Conservation (phyloP, 164 flowering plant genomes). For the Liriodendron chinense region DNA sequence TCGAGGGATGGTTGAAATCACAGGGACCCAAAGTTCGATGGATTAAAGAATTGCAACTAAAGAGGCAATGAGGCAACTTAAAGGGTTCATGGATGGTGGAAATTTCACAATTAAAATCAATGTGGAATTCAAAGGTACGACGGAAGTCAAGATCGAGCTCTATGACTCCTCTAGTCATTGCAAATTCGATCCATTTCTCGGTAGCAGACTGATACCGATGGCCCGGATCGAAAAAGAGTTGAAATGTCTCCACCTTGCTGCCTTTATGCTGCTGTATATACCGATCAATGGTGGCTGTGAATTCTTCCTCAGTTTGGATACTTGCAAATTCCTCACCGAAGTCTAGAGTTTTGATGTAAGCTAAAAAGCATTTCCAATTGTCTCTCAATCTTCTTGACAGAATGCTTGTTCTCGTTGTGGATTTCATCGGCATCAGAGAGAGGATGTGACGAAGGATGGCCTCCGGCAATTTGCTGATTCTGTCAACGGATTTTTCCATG, state of each 20-base stretch:
- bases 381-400: background rate
- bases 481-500: background rate
- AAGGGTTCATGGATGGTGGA: background rate
- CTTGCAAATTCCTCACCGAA: conserved; percentile 6
- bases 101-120: background rate
- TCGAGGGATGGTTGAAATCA: background rate
- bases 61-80: background rate
- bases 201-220: background rate
- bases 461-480: background rate
- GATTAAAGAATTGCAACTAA: conserved; percentile 3
- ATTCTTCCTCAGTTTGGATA: background rate
- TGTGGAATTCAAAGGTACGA: background rate
- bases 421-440: background rate
- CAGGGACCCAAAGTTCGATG: background rate
- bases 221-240: background rate
- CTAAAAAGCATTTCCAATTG: background rate
- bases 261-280: conserved; percentile 3
- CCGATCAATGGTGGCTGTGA: background rate
- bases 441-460: background rate
- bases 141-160: conserved; percentile 10
- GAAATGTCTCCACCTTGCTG: conserved; percentile 1
- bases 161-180: background rate
- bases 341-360: background rate
- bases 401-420: background rate
- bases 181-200: conserved; percentile 12